Evolutionary conservation across 1,284 basidiomycete genomes (phyloP).

Genomic region (Peniophora sp.): DNA sequence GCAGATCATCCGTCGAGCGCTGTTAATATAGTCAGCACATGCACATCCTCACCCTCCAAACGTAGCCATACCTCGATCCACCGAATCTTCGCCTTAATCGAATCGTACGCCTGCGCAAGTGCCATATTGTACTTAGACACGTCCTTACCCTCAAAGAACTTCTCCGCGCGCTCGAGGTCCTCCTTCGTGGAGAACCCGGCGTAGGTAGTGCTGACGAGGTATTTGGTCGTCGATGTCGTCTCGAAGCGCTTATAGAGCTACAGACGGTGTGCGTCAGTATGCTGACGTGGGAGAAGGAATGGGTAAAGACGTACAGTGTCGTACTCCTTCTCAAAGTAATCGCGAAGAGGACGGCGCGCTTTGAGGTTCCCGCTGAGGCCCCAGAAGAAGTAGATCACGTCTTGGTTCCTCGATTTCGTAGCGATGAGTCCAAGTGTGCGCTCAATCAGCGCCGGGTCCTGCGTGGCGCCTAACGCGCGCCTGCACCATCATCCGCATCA

Average conservation of each 20-base stretch:
- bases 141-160: slow-evolving; percentile 69
- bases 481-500: slow-evolving; percentile 5
- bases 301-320: slow-evolving; percentile 38
- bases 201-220: slow-evolving; percentile 53
- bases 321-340: slow-evolving; percentile 55
- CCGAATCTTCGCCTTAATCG: slow-evolving; percentile 46
- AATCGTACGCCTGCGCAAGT: slow-evolving; percentile 62
- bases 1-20: slow-evolving; percentile 2
- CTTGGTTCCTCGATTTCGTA: slow-evolving; percentile 54
- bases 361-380: slow-evolving; percentile 36
- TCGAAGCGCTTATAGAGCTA: slow-evolving; percentile 69
- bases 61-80: slow-evolving; percentile 47
- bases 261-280: background rate
- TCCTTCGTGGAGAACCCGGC: slow-evolving; percentile 54
- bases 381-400: slow-evolving; percentile 49
- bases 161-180: slow-evolving; percentile 60
- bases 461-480: slow-evolving; percentile 35
- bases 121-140: slow-evolving; percentile 55
- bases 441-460: slow-evolving; percentile 40
- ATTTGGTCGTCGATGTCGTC: slow-evolving; percentile 53
- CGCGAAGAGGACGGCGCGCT: slow-evolving; percentile 30
- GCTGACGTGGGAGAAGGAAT: background rate
- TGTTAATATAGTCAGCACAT: background rate
- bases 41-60: background rate
- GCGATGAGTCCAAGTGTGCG: slow-evolving; percentile 54